These are phyloP conservation scores for Xylaria sp. DNA, from an alignment of 2,329 filamentous ascomycete genomes.

Conservation along the genomic window DNA sequence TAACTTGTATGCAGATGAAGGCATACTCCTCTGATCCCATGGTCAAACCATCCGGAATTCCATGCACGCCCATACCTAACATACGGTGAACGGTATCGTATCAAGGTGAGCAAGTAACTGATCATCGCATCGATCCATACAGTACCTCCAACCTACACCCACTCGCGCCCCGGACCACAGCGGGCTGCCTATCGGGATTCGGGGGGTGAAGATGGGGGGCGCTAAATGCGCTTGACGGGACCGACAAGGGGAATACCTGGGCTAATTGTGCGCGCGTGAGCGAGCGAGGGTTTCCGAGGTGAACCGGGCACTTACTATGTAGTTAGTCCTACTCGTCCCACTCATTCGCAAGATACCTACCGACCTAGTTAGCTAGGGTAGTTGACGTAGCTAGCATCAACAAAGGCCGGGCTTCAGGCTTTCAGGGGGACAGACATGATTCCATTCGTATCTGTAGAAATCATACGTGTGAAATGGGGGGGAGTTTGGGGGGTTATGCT, in stretches of 20 bases:
- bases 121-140: not conserved
- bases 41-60: slow-evolving; percentile 6
- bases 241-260: slow-evolving; percentile 6
- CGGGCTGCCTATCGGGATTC: not conserved
- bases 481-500: not conserved
- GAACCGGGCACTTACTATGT: not conserved
- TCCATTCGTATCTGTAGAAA: slow-evolving; percentile 10
- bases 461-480: slow-evolving; percentile 3
- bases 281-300: not conserved
- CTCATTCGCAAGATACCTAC: not conserved
- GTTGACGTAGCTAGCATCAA: not conserved
- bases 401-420: not conserved
- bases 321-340: slow-evolving; percentile 12
- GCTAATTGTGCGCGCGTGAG: slow-evolving; percentile 5
- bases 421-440: not conserved
- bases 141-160: not conserved
- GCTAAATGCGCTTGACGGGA: slow-evolving; percentile 28
- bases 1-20: not conserved
- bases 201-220: slow-evolving; percentile 9
- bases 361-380: not conserved
- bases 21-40: slow-evolving; percentile 12
- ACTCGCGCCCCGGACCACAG: slow-evolving; percentile 2
- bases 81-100: slow-evolving; percentile 24
- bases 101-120: slow-evolving; percentile 23
- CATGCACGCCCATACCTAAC: not conserved